These are phyloP conservation scores for Penicillium sp. DNA, from an alignment of 2,329 filamentous ascomycete species.

Conservation along the genomic window DNA sequence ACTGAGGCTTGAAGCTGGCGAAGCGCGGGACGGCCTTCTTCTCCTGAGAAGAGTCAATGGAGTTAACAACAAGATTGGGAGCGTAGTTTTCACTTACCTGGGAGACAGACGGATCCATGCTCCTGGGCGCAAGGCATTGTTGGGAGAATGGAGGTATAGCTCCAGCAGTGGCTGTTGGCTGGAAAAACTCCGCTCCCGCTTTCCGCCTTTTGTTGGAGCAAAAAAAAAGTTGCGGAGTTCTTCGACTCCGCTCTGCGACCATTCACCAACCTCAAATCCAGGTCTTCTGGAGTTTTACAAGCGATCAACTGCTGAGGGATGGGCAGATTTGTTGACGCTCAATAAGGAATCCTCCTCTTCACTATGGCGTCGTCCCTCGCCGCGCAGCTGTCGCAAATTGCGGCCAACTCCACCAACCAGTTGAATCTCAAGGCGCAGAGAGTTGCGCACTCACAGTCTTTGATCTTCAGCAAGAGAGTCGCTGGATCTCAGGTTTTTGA, in stretches of 20 bases:
- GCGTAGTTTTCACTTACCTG: slow-evolving; percentile 35
- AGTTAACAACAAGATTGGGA: not conserved
- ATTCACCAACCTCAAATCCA: slow-evolving; percentile 17
- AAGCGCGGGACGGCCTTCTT: slow-evolving; percentile 68
- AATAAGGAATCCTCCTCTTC: slow-evolving; percentile 22
- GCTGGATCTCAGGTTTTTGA: slow-evolving; percentile 90
- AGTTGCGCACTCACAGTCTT: slow-evolving; percentile 86
- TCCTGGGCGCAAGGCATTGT: slow-evolving; percentile 29
- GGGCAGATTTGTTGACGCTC: slow-evolving; percentile 20
- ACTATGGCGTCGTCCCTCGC: slow-evolving; percentile 84
- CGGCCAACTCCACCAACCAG: slow-evolving; percentile 85
- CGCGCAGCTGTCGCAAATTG: slow-evolving; percentile 91
- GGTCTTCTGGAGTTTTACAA: slow-evolving; percentile 10
- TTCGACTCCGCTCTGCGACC: slow-evolving; percentile 21
- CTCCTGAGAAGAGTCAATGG: slow-evolving; percentile 28
- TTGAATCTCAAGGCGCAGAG: slow-evolving; percentile 93
- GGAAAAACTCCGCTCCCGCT: slow-evolving; percentile 34
- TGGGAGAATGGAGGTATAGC: slow-evolving; percentile 17
- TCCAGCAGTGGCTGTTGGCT: slow-evolving; percentile 23
- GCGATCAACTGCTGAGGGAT: slow-evolving; percentile 24
- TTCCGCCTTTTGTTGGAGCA: slow-evolving; percentile 26
- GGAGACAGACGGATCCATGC: slow-evolving; percentile 42
- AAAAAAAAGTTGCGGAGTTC: slow-evolving; percentile 41
- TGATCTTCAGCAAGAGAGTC: slow-evolving; percentile 87
- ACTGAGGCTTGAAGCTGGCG: slow-evolving; percentile 70